These are phyloP conservation scores for Echium plantagineum DNA, from an alignment of 257 asterid species.

Conservation along the genomic window DNA sequence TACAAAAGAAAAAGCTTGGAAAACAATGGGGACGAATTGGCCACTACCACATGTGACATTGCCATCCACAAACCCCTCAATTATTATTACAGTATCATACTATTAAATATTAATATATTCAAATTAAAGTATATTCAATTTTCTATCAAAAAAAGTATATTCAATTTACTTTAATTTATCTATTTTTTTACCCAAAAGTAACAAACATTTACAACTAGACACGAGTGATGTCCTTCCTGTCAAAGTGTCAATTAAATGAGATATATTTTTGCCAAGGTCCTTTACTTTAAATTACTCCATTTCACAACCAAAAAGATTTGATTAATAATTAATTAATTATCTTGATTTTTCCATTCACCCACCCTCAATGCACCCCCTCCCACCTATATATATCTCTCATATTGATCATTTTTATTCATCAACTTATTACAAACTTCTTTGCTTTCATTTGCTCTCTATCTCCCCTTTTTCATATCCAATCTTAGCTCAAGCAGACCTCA, in stretches of 20 bases:
- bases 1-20: constrained; percentile 28
- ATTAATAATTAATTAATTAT: constrained; percentile 12
- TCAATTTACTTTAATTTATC: neutral
- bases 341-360: constrained; percentile 3
- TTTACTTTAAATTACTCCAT: constrained; percentile 7
- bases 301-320: constrained; percentile 10
- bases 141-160: no score
- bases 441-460: neutral
- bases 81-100: neutral
- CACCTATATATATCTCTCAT: constrained; percentile 43
- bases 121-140: no score
- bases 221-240: constrained; percentile 14
- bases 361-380: constrained; percentile 5
- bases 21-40: constrained; percentile 19
- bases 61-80: constrained; percentile 9
- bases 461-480: constrained; percentile 1
- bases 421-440: constrained; percentile 12
- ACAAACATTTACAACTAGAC: constrained; percentile 41
- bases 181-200: constrained; percentile 11
- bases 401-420: constrained; percentile 24
- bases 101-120: no score
- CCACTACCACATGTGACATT: constrained; percentile 48
- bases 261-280: no score
- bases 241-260: no score
- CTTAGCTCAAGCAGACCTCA: neutral